Percentiles rank a stretch among this genome's conserved stretches.
Evolutionary conservation across 1,139 yeast genomes (phyloP).

Genomic region (Debaryomyces nepalensis): DNA sequence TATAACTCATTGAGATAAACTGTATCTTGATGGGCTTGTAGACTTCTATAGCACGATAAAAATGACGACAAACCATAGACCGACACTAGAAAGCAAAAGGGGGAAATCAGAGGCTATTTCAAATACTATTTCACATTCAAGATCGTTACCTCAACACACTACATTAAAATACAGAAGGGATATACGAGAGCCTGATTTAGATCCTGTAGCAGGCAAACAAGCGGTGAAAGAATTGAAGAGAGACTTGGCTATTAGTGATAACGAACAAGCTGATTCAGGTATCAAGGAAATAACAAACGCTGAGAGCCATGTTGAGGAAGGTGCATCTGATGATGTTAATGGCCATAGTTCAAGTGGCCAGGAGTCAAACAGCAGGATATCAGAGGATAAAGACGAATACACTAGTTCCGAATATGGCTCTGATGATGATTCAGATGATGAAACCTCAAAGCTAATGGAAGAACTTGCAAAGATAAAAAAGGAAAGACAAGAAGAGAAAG

Average conservation of each 20-base stretch:
- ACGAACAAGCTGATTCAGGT: neutral
- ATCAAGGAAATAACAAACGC: no score
- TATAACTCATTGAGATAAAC: neutral
- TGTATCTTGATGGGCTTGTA: no score
- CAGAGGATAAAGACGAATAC: neutral
- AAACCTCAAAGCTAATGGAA: conserved; percentile 44
- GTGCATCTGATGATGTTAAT: neutral
- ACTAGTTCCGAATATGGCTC: conserved; percentile 14
- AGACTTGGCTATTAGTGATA: conserved; percentile 20
- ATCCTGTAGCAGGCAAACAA: conserved; percentile 21
- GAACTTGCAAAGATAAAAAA: conserved; percentile 60
- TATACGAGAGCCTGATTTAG: conserved; percentile 30
- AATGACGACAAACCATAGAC: conserved; percentile 91
- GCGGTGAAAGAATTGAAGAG: conserved; percentile 33
- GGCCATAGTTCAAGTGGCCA: neutral
- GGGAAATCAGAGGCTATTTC: conserved; percentile 57
- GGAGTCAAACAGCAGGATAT: conserved; percentile 1
- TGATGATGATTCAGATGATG: conserved; percentile 30
- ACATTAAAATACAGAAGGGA: conserved; percentile 62
- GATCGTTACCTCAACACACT: conserved; percentile 73
- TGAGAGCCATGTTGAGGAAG: conserved; percentile 7
- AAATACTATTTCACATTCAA: conserved; percentile 62
- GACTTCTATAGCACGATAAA: neutral
- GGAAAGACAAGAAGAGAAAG: conserved; percentile 38
- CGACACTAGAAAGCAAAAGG: conserved; percentile 84